Evolutionary conservation across 2,329 filamentous ascomycete genomes (phyloP).

Genomic region (Alternaria sp.): DNA sequence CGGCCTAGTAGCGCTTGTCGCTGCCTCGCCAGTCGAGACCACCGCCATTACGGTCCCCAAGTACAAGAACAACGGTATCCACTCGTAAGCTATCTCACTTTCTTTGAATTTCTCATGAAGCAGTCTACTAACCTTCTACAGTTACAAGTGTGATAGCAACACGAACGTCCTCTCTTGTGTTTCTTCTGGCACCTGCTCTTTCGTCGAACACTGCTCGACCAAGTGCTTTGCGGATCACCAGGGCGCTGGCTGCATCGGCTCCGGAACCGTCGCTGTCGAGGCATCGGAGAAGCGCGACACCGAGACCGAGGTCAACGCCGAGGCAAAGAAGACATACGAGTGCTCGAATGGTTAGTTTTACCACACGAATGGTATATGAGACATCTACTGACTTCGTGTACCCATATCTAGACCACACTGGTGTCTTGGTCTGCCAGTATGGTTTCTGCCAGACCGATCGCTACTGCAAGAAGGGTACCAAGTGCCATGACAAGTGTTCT

Average conservation of each 20-base stretch:
- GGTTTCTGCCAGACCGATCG: conserved; percentile 24
- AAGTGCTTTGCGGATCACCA: neutral
- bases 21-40: neutral
- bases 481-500: conserved; percentile 20
- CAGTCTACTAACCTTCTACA: neutral
- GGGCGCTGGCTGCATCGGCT: neutral
- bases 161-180: neutral
- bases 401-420: conserved; percentile 1
- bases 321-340: conserved; percentile 10
- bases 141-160: conserved; percentile 6
- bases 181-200: neutral
- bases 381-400: neutral
- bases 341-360: conserved; percentile 3
- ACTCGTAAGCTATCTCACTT: neutral
- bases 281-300: neutral
- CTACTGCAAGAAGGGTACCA: conserved; percentile 17
- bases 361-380: neutral
- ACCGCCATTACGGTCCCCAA: neutral
- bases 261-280: neutral
- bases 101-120: neutral
- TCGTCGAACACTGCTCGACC: neutral
- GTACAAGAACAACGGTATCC: neutral
- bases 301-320: neutral
- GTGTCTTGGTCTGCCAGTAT: conserved; percentile 20
- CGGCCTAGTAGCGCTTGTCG: conserved; percentile 11